Conservation (phyloP, 441 rosid genomes). For the Adansonia grandidieri region DNA sequence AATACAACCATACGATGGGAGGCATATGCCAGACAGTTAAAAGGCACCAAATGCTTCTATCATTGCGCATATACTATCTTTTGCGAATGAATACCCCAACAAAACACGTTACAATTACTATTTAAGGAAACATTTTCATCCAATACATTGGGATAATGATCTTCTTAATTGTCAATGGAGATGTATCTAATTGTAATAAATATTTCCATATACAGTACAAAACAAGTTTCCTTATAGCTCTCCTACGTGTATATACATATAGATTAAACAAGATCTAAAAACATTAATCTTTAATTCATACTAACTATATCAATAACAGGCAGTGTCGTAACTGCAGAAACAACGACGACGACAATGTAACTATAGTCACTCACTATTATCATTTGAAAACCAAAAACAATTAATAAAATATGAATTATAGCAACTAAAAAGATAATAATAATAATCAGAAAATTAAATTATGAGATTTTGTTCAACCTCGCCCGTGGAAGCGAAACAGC, state of each 20-base stretch:
- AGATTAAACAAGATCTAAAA: background rate
- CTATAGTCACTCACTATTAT: background rate
- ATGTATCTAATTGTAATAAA: background rate
- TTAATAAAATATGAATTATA: background rate
- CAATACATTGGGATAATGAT: background rate
- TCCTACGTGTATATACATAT: background rate
- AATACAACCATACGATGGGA: background rate
- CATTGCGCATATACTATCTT: background rate
- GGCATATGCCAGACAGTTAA: background rate
- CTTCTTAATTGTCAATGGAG: constrained; percentile 1
- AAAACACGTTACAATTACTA: background rate
- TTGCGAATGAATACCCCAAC: background rate
- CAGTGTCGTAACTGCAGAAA: background rate
- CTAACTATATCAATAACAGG: background rate
- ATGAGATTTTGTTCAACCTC: constrained; percentile 51
- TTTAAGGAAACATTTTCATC: constrained; percentile 13
- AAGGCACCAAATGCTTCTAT: background rate
- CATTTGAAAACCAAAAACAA: background rate
- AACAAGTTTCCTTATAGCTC: background rate
- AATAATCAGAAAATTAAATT: background rate
- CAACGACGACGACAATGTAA: background rate
- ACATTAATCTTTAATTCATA: background rate
- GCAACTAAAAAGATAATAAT: background rate
- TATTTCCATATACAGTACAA: constrained; percentile 10
- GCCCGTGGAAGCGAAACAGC: constrained; percentile 69